These are phyloP conservation scores for Boletus rex-veris DNA, from an alignment of 768 basidiomycete genomes.

Conservation along the genomic window DNA sequence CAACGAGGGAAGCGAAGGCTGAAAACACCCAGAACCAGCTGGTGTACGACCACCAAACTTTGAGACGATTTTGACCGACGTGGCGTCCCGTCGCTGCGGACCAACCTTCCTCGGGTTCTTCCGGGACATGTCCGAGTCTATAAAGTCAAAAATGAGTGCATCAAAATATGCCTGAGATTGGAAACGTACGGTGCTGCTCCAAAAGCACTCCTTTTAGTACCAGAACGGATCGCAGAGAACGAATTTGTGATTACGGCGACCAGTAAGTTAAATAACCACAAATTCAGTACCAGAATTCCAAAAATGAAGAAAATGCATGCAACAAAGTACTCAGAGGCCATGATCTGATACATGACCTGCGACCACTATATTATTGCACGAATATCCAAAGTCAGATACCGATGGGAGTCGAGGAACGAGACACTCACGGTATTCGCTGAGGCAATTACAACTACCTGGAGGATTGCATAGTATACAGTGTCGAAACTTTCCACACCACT, in stretches of 20 bases:
- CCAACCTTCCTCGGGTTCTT: conserved; percentile 66
- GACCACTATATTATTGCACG: conserved; percentile 52
- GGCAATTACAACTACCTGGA: conserved; percentile 84
- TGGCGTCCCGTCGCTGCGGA: conserved; percentile 42
- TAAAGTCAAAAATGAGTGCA: background rate
- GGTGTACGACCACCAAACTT: conserved; percentile 54
- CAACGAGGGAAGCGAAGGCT: conserved; percentile 62
- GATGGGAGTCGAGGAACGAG: background rate
- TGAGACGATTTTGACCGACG: conserved; percentile 45
- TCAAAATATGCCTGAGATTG: background rate
- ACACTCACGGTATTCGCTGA: conserved; percentile 70
- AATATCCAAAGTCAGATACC: background rate
- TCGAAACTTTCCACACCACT: conserved; percentile 77
- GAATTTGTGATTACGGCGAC: conserved; percentile 96
- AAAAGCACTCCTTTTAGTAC: conserved; percentile 90
- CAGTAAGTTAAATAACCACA: conserved; percentile 90
- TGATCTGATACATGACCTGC: conserved; percentile 79
- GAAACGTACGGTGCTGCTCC: conserved; percentile 52
- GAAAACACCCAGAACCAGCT: conserved; percentile 73
- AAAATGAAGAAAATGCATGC: conserved; percentile 85
- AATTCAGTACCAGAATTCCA: conserved; percentile 82
- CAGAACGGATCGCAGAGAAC: conserved; percentile 79
- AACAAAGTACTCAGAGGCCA: conserved; percentile 85
- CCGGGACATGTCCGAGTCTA: conserved; percentile 40
- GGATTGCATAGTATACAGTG: conserved; percentile 74